Evolutionary conservation across 2,329 filamentous ascomycete genomes (phyloP), one percentile per base, ranked within the genome.

Genomic region (Apiospora pterosperma): DNA sequence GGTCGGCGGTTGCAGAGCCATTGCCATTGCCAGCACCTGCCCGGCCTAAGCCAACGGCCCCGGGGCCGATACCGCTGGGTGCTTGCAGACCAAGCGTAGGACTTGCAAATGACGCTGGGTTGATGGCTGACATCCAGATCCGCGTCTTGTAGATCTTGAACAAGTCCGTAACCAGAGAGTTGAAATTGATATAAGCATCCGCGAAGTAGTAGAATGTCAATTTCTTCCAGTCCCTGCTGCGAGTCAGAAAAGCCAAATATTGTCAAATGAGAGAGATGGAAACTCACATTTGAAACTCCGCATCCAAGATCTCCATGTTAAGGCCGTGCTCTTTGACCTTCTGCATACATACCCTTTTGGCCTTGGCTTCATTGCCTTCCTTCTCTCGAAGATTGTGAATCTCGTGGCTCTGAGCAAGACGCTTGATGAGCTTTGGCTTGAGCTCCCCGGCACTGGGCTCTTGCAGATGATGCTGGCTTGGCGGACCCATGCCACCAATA

Each of bases 141-240:
- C 96, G 89, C 25, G 95, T 97, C 82, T 99, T 99, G 85, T 98
- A 99, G 67, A 98, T 95, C 80, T 98, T 98, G 86, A 98, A 99
- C 14, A 99, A 84, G 75, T 99, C 96, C 0, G 94, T 97, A 62
- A 99, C 96, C 19, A 99, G 87, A 2, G 93, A 92, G 76, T 99
- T 99, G 85, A 99, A 99, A 80, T 98, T 98, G 83, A 99, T 97
- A 76, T 99, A 99, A 0, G 93, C 89, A 74, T 97, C 94, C 63
- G 96, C 95, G 76, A 97, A 99, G 80, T 98, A 99, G 81, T 97
- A 99, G 79, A 98, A 98, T 0, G 96, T 99, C 64, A 99, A 82
- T 77, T 99, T 99, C 80, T 98, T 97, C 89, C 93, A 97, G 76
- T 99, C 96, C 90, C 95, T 97, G 71, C 36, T 7, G n/a, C 39